Evolutionary conservation across 495 filamentous ascomycete genomes (phyloP), one percentile per base, ranked within the genome.

Genomic region (Penicillium chermesinum): DNA sequence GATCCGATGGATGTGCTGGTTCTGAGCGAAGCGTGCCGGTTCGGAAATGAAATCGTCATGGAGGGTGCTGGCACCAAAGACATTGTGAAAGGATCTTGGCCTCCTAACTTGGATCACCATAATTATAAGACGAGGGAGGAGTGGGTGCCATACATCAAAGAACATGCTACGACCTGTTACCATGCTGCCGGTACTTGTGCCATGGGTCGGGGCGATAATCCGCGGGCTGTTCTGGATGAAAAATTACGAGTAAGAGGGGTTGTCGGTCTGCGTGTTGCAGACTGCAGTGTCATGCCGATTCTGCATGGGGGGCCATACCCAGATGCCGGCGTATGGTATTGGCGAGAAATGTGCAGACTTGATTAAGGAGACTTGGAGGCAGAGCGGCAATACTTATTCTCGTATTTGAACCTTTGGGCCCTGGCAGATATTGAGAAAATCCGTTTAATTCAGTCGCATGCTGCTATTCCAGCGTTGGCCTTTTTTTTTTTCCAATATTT

Each of bases 261-360:
- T 4, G 51, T 57, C 6, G 67, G 74, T 0, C 57, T 83, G 40
- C 65, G 79, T 0, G 76, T 83, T 27, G 79, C 76, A 0, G 79
- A 84, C 57, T 76, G 72, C 20, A 78, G 73, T 44, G 69, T 76
- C 21, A 79, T 84, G 62, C 82, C 81, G 12, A 65, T 59, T 6
- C 53, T 79, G 12, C 72, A 75, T 34, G 74, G 75, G 7, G 76
- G n/a, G 78, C 12, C 80, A 82, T 42, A 78, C 80, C 0, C 75
- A 79, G 53, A 75, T 82, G 64, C 74, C 77, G 16, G 80, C 76
- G 0, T 83, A 81, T 50, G 78, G 77, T 35, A 71, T 85, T 52
- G 75, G 75, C 3, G 76, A 83, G 61, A 75, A 78, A 48, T 81
- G 76, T 34, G 77, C 76, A 0, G 79, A 80, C 48, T 60, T 69